Evolutionary conservation across 179 eudicot genomes (phyloP), one percentile per base, ranked within the genome.

Genomic region (Beta macrorhiza): DNA sequence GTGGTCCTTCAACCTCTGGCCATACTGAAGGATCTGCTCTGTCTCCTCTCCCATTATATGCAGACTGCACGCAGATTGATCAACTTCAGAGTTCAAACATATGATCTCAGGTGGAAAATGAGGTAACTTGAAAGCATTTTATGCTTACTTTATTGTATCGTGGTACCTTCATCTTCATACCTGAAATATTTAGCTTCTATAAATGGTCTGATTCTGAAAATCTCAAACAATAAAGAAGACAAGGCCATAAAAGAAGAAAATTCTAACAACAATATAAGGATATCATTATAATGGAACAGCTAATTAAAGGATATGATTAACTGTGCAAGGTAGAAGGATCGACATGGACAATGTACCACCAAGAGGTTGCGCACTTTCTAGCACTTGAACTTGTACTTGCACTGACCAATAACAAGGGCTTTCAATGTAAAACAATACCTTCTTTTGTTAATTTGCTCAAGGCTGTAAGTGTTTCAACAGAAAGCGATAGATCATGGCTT

Each of bases 1-100:
- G 83, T 78, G 99, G 99, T 63, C 99, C 99, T 89, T 95, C 98
- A 83, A 95, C 85, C 87, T 92, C 98, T 72, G 99, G 92, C 98
- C 99, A 95, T 77, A 85, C 89, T 78, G 97, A 90, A 82, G 95
- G 94, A 80, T 95, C 97, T 53, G 90, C 90, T 85, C 99, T 81
- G 82, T 95, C 95, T 74, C 99, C 99, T 87, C 92, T 89, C 78
- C 99, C 99, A 32, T 63, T 93, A 82, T 86, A 88, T 64, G 98
- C 99, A 79, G 98, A 95, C 99, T 95, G 94, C 89, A 91, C 12
- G 61, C 51, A 83, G 82, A 74, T 72, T 44, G 64, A 86, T 69
- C 19, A 59, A 78, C 71, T 70, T 82, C 68, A 57, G 67, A 75
- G 16, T 29, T 75, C 79, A 84, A 78, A 78, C 64, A 81, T 49